These are phyloP conservation scores for Zygoascus flipseniorum DNA, from an alignment of 805 yeast species.

Conservation along the genomic window DNA sequence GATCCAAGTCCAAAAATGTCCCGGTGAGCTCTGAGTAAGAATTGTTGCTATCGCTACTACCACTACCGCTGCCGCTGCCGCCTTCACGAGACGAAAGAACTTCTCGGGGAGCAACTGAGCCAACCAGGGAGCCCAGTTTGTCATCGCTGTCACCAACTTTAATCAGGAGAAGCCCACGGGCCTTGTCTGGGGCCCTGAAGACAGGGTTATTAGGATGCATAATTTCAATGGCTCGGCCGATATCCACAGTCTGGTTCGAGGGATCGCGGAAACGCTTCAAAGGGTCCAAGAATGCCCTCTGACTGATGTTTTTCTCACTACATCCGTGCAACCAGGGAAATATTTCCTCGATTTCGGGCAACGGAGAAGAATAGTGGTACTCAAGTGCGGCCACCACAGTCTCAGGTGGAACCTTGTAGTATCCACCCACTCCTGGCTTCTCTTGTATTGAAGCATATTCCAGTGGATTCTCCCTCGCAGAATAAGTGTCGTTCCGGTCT, in stretches of 20 bases:
- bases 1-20: conserved; percentile 52
- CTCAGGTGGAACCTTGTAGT: conserved; percentile 8
- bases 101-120: conserved; percentile 19
- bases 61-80: background rate
- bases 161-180: conserved; percentile 22
- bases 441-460: background rate
- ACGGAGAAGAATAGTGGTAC: conserved; percentile 23
- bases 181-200: conserved; percentile 14
- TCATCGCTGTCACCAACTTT: conserved; percentile 19
- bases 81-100: conserved; percentile 1
- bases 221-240: background rate
- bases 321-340: conserved; percentile 92
- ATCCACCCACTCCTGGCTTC: background rate
- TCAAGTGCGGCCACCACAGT: conserved; percentile 20
- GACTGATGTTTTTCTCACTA: conserved; percentile 47
- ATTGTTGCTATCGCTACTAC: background rate
- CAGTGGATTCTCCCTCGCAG: background rate
- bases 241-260: background rate
- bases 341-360: conserved; percentile 60
- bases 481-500: background rate
- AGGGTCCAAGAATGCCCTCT: conserved; percentile 37
- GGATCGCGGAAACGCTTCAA: conserved; percentile 18
- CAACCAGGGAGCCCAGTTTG: conserved; percentile 17
- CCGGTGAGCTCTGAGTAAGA: background rate
- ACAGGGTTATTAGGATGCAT: conserved; percentile 16